These are phyloP conservation scores for Suhomyces atakaporum DNA, from an alignment of 1,139 yeast species.

Conservation along the genomic window DNA sequence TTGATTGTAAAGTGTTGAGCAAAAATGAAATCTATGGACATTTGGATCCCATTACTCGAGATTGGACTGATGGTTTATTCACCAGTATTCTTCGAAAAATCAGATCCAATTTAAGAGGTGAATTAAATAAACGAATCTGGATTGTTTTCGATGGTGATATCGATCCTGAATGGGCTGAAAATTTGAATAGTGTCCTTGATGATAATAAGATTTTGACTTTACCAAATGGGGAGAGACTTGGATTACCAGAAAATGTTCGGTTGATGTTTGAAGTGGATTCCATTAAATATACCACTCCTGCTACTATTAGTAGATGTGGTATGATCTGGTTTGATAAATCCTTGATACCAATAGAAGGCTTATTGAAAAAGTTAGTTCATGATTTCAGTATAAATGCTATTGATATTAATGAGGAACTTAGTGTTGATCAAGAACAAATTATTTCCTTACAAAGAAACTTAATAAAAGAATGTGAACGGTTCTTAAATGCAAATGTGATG, in stretches of 20 bases:
- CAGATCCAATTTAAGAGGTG: slow-evolving; percentile 61
- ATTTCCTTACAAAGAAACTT: slow-evolving; percentile 14
- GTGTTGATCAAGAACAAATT: slow-evolving; percentile 9
- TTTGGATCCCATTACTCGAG: slow-evolving; percentile 75
- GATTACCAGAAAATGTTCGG: slow-evolving; percentile 62
- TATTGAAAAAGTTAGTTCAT: slow-evolving; percentile 26
- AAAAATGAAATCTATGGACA: slow-evolving; percentile 72
- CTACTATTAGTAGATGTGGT: slow-evolving; percentile 92
- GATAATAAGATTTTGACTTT: slow-evolving; percentile 80
- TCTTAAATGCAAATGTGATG: slow-evolving; percentile 10
- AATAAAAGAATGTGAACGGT: slow-evolving; percentile 8
- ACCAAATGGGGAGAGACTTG: slow-evolving; percentile 86
- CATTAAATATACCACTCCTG: slow-evolving; percentile 74
- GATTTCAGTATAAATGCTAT: slow-evolving; percentile 19
- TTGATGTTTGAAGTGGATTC: slow-evolving; percentile 77
- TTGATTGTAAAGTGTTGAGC: slow-evolving; percentile 75
- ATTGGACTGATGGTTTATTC: slow-evolving; percentile 90
- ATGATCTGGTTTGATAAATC: slow-evolving; percentile 68
- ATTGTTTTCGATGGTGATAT: slow-evolving; percentile 90
- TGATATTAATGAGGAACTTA: slow-evolving; percentile 16
- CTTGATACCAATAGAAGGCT: slow-evolving; percentile 23
- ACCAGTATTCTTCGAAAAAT: slow-evolving; percentile 67
- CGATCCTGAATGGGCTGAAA: slow-evolving; percentile 95
- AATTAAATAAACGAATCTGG: slow-evolving; percentile 62
- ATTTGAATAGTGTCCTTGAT: slow-evolving; percentile 85